These are phyloP conservation scores for Candolleomyces aberdarensis DNA, from an alignment of 768 basidiomycete genomes.

Conservation along the genomic window DNA sequence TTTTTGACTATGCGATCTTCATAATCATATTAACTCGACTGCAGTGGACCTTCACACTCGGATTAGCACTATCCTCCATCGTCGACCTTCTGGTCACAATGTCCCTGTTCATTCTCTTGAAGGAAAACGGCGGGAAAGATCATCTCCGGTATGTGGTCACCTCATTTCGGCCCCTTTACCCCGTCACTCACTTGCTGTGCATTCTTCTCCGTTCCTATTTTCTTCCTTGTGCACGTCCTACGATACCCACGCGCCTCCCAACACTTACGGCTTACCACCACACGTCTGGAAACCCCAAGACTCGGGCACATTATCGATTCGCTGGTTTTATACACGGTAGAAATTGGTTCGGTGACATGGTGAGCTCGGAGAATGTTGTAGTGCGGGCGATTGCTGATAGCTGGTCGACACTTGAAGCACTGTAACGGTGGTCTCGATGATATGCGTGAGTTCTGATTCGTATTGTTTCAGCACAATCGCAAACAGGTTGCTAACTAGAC, in stretches of 20 bases:
- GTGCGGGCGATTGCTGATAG: not conserved
- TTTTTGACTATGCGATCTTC: not conserved
- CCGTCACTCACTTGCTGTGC: not conserved
- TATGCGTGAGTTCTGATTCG: constrained; percentile 35
- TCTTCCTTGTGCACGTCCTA: no score
- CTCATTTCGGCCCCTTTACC: not conserved
- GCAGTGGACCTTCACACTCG: constrained; percentile 55
- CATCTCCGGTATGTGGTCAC: constrained; percentile 31
- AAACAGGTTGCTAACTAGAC: not conserved
- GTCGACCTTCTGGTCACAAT: constrained; percentile 48
- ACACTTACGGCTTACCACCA: no score
- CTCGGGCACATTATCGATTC: constrained; percentile 45
- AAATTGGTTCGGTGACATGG: constrained; percentile 55
- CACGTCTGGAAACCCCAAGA: constrained; percentile 19
- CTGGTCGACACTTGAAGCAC: constrained; percentile 21
- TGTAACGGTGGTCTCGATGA: constrained; percentile 48
- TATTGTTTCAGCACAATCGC: not conserved
- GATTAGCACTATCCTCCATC: constrained; percentile 45
- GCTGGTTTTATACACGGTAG: constrained; percentile 48
- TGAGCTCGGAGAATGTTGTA: constrained; percentile 12
- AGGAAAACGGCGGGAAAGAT: constrained; percentile 30
- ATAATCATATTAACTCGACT: not conserved
- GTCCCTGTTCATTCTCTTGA: constrained; percentile 42
- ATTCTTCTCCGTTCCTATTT: not conserved
- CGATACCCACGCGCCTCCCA: no score